Base-by-base conservation (phyloP, 495 filamentous ascomycete genomes). In the Penicillium fimorum region DNA sequence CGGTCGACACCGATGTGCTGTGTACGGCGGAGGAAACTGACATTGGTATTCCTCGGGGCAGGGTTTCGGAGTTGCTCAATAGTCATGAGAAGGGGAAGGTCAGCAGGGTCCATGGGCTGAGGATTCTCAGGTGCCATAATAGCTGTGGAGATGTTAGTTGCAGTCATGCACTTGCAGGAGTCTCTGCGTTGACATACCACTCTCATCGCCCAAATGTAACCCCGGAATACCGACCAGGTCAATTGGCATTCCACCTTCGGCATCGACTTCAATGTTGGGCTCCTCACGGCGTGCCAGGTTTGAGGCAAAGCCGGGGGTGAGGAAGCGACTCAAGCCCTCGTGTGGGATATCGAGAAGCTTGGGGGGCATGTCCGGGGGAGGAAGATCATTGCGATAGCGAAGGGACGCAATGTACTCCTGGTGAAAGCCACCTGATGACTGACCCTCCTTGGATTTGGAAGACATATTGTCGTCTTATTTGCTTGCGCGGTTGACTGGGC, bases 281-380 rank as follows among this genome's bases (percentile, higher is more conserved):
- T 92, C 85, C 74, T 97, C 92, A 58, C 95, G 90, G 59, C 92
- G 81, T 1, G 90, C 90, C 56, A 98, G 73, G 49, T 90, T 86
- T 30, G 91, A 92, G 24, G 91, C 89, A 75, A 96, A 97, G 2
- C 82, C 85, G 1, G 93, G 88, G 10, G 85, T 87, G 13, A 93
- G 92, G 70, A 96, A 97, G 63, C 91, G 87, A 9, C 87, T 79
- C 18, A 97, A 81, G 13, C 95, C 95, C 52, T 88, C 89, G 63
- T 93, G 96, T 7, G 94, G 93, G 59, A 98, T 95, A 55, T 97
- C 89, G 62, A 98, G 87, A 49, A 97, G 87, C 78, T 97, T 98
- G 1, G 95, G 94, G 2, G 92, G 92, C 68, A 89, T 89, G 48
- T 92, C 88, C 24, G 94, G 94, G 32, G 94, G 91, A 41, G 94